A percentile compares a stretch with the other conserved stretches of the same genome.
Evolutionary conservation across 495 filamentous ascomycete species (phyloP).

Genomic region (Beverwykella pulmonaria): DNA sequence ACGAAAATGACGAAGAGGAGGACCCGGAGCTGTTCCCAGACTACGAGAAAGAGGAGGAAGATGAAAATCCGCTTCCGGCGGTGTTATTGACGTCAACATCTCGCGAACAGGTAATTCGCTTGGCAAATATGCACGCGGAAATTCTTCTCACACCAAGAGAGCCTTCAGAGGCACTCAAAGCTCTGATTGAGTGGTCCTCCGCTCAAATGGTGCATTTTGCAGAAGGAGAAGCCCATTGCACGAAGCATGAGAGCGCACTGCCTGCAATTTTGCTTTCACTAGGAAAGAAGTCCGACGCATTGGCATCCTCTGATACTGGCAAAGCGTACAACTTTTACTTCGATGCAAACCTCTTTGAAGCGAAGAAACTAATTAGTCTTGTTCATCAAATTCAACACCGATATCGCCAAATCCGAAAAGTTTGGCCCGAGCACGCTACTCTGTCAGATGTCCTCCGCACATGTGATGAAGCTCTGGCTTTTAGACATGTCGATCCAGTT

Average conservation of each 20-base stretch:
- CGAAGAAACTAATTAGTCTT: conserved; percentile 67
- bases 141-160: conserved; percentile 47
- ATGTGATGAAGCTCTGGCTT: conserved; percentile 71
- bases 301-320: conserved; percentile 48
- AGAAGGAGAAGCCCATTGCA: conserved; percentile 15
- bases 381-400: conserved; percentile 66
- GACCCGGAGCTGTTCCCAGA: conserved; percentile 79
- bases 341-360: conserved; percentile 73
- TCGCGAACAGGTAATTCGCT: conserved; percentile 51
- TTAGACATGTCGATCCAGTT: conserved; percentile 81
- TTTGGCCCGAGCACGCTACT: conserved; percentile 74
- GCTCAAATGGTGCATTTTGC: conserved; percentile 15
- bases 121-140: conserved; percentile 58
- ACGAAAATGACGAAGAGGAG: conserved; percentile 76
- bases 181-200: conserved; percentile 31
- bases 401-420: conserved; percentile 68
- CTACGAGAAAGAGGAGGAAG: conserved; percentile 56
- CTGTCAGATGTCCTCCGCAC: conserved; percentile 73
- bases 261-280: conserved; percentile 49
- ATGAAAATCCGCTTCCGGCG: conserved; percentile 29
- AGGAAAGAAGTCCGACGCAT: conserved; percentile 56
- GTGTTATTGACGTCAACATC: conserved; percentile 43
- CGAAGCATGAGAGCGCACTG: conserved; percentile 48
- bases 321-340: conserved; percentile 84
- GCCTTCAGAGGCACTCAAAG: conserved; percentile 20